phyloP scores from a whole-genome alignment of 140 eudicot species.

The Anethum foeniculum region DNA sequence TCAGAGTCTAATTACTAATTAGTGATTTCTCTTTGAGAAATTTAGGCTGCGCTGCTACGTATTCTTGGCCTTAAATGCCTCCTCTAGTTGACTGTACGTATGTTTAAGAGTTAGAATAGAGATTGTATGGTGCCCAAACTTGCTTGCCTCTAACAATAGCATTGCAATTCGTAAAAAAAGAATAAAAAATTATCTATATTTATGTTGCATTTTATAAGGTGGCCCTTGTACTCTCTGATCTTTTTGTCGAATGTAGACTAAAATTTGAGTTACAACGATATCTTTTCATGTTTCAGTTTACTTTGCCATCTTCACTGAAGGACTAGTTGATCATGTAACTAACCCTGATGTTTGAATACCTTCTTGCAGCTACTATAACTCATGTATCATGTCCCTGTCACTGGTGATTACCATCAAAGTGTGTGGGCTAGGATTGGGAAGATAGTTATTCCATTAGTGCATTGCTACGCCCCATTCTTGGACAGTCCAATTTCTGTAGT shows the following conservation, averaged over 20 bases:
- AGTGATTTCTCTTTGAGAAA: background rate
- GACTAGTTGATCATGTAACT: background rate
- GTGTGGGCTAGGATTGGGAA: conserved; percentile 77
- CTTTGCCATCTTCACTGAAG: background rate
- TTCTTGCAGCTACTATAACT: conserved; percentile 79
- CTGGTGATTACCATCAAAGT: conserved; percentile 82
- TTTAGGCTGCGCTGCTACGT: background rate
- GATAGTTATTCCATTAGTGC: conserved; percentile 53
- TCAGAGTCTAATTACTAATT: background rate
- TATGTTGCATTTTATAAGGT: background rate
- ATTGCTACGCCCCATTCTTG: conserved; percentile 76
- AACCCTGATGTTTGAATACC: background rate
- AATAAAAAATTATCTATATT: too few species aligned
- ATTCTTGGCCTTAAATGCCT: background rate
- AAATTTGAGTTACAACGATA: background rate
- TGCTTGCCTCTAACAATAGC: background rate
- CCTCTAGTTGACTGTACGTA: background rate
- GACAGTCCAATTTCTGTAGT: conserved; percentile 54
- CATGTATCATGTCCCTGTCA: conserved; percentile 90
- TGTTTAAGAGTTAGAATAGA: background rate
- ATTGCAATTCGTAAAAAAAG: background rate
- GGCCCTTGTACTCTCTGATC: background rate
- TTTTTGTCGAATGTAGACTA: background rate
- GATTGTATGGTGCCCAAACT: background rate
- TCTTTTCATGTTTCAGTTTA: background rate